These are phyloP conservation scores for Neopestalotiopsis clavispora DNA, from an alignment of 2,329 filamentous ascomycete genomes.

Conservation along the genomic window DNA sequence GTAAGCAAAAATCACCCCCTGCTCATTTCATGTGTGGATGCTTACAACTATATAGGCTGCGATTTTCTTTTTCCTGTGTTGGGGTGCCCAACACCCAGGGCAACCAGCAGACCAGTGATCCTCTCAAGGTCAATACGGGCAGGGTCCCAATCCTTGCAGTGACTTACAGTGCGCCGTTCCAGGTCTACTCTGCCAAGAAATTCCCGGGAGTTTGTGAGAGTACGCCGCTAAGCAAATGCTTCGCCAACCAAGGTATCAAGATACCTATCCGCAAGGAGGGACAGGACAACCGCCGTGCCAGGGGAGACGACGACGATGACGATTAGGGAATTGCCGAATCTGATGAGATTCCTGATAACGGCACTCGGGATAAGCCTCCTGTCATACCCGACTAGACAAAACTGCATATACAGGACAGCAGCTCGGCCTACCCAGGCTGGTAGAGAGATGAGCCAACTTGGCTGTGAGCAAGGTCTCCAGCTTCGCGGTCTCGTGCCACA, in stretches of 20 bases:
- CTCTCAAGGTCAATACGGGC: slow-evolving; percentile 68
- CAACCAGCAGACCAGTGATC: slow-evolving; percentile 41
- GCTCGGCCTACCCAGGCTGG: too few species aligned
- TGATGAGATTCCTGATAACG: not conserved
- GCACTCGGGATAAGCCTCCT: not conserved
- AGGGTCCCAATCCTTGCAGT: slow-evolving; percentile 83
- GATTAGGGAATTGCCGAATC: slow-evolving; percentile 23
- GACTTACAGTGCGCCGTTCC: slow-evolving; percentile 86
- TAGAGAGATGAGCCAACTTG: too few species aligned
- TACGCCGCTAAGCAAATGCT: slow-evolving; percentile 87
- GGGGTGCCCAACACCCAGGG: slow-evolving; percentile 52
- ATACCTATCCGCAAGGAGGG: slow-evolving; percentile 94
- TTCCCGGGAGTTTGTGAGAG: slow-evolving; percentile 97
- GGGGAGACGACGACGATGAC: slow-evolving; percentile 59
- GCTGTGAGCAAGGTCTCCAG: too few species aligned
- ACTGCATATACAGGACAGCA: not conserved
- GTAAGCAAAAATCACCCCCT: slow-evolving; percentile 51
- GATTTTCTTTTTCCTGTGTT: slow-evolving; percentile 84
- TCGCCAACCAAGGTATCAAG: slow-evolving; percentile 93
- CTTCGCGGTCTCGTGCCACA: too few species aligned
- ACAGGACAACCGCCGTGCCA: slow-evolving; percentile 45
- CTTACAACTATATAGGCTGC: slow-evolving; percentile 47
- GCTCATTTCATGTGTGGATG: not conserved
- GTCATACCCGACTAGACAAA: not conserved
- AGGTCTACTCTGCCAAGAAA: slow-evolving; percentile 96